Evolutionary conservation across 129 eudicot genomes (phyloP).

Genomic region (Flaveria linearis): DNA sequence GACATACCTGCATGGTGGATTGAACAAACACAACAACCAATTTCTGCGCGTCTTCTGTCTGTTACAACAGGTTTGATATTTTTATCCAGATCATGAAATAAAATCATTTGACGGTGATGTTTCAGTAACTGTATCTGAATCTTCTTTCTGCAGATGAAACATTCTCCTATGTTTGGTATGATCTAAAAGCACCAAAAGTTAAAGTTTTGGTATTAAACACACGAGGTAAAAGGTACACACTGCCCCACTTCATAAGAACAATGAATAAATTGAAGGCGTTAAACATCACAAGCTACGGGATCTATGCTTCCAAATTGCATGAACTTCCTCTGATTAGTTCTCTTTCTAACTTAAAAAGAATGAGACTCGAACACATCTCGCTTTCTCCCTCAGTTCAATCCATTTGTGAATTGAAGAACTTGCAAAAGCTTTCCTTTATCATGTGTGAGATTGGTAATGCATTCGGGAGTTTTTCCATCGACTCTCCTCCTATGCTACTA

Average conservation of each 20-base stretch:
- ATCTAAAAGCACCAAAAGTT: constrained; percentile 43
- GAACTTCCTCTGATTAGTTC: constrained; percentile 12
- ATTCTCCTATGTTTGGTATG: constrained; percentile 45
- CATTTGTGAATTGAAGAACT: constrained; percentile 29
- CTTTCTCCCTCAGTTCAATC: constrained; percentile 35
- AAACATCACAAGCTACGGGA: constrained; percentile 48
- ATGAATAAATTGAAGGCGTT: constrained; percentile 43
- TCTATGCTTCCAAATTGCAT: constrained; percentile 24
- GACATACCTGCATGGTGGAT: constrained; percentile 41
- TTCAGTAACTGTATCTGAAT: constrained; percentile 18
- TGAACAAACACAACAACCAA: constrained; percentile 33
- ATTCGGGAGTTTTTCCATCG: constrained; percentile 23
- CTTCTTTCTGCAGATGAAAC: constrained; percentile 39
- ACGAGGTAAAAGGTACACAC: constrained; percentile 20
- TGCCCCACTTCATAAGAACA: constrained; percentile 42
- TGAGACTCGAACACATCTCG: constrained; percentile 42
- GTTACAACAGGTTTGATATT: constrained; percentile 38
- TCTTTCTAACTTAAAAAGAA: constrained; percentile 35
- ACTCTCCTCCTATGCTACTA: constrained; percentile 22
- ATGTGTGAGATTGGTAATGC: constrained; percentile 49
- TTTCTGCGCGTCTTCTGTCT: constrained; percentile 33
- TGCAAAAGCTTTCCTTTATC: constrained; percentile 49
- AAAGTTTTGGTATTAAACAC: constrained; percentile 50
- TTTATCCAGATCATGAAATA: neutral
- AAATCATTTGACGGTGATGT: constrained; percentile 20